Percentiles rank a stretch among this genome's conserved stretches.
phyloP scores from a whole-genome alignment of 352 stramenopile species.

The Phytophthora aleatoria region DNA sequence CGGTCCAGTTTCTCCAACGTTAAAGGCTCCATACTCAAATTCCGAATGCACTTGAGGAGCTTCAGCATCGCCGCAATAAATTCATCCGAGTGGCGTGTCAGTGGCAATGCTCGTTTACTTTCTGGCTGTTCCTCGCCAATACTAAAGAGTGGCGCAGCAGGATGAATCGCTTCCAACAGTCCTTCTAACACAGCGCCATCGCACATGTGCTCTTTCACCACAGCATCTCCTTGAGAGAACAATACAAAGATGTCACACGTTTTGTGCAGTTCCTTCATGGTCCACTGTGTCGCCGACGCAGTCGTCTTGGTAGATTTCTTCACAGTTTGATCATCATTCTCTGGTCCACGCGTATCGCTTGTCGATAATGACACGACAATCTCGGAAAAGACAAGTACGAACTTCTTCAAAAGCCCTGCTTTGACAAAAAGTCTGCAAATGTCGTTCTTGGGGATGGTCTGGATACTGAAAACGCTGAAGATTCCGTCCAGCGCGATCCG shows the following conservation, averaged over 20 bases:
- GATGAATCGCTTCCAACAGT: constrained; percentile 60
- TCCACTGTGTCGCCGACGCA: constrained; percentile 42
- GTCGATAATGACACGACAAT: constrained; percentile 51
- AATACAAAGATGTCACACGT: constrained; percentile 90
- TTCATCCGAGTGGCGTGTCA: constrained; percentile 45
- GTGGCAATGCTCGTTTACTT: constrained; percentile 13
- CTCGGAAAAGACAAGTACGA: constrained; percentile 87
- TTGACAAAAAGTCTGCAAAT: constrained; percentile 96
- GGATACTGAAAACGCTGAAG: constrained; percentile 90
- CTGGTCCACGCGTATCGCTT: constrained; percentile 22
- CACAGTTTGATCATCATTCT: constrained; percentile 8
- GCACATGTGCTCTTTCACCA: constrained; percentile 94
- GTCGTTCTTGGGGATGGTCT: constrained; percentile 93
- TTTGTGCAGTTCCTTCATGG: constrained; percentile 70
- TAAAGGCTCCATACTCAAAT: constrained; percentile 91
- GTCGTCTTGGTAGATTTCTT: constrained; percentile 2
- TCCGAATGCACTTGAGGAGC: constrained; percentile 85
- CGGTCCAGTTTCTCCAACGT: constrained; percentile 90
- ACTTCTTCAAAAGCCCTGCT: constrained; percentile 87
- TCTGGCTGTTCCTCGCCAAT: constrained; percentile 7
- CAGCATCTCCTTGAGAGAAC: constrained; percentile 91
- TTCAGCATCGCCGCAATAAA: constrained; percentile 76
- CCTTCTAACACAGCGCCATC: constrained; percentile 79
- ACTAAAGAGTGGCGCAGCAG: constrained; percentile 23
- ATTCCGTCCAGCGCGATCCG: constrained; percentile 91